phyloP scores from a whole-genome alignment of 176 grass and related monocot genomes.

The Aechmea fasciata region DNA sequence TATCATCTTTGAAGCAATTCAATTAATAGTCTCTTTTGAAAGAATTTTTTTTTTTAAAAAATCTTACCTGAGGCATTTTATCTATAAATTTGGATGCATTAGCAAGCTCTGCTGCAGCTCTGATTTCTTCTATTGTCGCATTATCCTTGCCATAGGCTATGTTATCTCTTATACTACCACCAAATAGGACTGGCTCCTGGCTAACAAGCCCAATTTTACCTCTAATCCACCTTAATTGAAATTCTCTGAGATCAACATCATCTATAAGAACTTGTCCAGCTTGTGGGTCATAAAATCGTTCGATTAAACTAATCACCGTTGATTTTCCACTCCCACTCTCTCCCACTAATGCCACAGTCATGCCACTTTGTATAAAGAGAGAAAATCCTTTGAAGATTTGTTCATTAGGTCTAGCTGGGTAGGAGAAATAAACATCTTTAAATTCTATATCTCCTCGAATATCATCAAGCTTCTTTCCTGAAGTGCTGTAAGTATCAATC shows the following conservation, averaged over 20 bases:
- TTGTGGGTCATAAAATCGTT: conserved; percentile 74
- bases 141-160: conserved; percentile 79
- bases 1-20: not conserved
- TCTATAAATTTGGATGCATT: conserved; percentile 91
- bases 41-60: too few species aligned
- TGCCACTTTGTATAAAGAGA: conserved; percentile 47
- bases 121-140: conserved; percentile 62
- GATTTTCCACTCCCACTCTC: conserved; percentile 91
- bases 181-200: conserved; percentile 79
- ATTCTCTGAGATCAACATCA: conserved; percentile 62
- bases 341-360: conserved; percentile 63
- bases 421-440: conserved; percentile 64
- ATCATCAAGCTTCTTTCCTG: conserved; percentile 56
- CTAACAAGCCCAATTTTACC: conserved; percentile 90
- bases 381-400: conserved; percentile 76
- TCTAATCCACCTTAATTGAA: conserved; percentile 78
- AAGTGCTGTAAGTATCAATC: conserved; percentile 49
- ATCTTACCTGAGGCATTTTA: conserved; percentile 83
- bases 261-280: conserved; percentile 69
- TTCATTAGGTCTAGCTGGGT: conserved; percentile 63
- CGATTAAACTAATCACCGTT: conserved; percentile 67
- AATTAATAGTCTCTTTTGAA: too few species aligned
- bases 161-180: conserved; percentile 68
- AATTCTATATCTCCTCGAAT: conserved; percentile 80
- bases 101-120: conserved; percentile 82